Conservation (phyloP, 2,329 filamentous ascomycete species). For the Aspergillus oerlinghausenensis region DNA sequence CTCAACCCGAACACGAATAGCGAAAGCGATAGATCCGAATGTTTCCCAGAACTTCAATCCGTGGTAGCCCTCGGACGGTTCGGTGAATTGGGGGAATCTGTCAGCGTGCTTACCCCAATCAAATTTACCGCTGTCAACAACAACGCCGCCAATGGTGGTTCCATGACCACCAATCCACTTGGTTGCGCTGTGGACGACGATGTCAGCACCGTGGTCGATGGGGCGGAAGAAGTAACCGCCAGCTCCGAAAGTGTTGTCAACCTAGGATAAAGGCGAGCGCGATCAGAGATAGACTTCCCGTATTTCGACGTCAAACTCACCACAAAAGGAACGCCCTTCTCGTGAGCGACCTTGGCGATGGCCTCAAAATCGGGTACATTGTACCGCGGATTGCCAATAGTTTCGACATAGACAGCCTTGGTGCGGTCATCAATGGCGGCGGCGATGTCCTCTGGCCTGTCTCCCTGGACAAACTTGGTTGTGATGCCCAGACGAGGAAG, state of each 20-base stretch:
- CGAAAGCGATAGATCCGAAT: constrained; percentile 79
- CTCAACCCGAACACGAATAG: constrained; percentile 82
- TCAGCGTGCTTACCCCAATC: constrained; percentile 82
- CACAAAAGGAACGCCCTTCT: constrained; percentile 62
- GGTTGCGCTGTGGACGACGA: constrained; percentile 88
- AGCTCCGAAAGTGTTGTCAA: constrained; percentile 94
- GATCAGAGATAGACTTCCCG: not conserved
- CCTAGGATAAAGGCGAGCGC: constrained; percentile 40
- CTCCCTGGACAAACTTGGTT: constrained; percentile 82
- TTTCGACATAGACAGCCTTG: constrained; percentile 88
- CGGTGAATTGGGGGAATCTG: constrained; percentile 88
- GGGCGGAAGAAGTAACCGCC: constrained; percentile 84
- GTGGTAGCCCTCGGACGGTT: constrained; percentile 82
- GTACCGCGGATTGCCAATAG: constrained; percentile 89
- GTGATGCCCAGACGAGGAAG: constrained; percentile 80
- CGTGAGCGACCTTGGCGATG: constrained; percentile 74
- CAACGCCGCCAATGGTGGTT: constrained; percentile 80
- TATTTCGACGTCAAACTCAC: constrained; percentile 29
- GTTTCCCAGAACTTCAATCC: constrained; percentile 93
- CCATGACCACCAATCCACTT: constrained; percentile 98
- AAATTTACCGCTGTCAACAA: constrained; percentile 87
- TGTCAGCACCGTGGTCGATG: constrained; percentile 87
- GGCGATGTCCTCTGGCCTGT: constrained; percentile 72
- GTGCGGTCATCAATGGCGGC: constrained; percentile 86
- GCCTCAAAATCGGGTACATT: constrained; percentile 88